These are phyloP conservation scores for Cokeromyces recurvatus DNA, from an alignment of 371 early-diverging fungal species.

Conservation along the genomic window DNA sequence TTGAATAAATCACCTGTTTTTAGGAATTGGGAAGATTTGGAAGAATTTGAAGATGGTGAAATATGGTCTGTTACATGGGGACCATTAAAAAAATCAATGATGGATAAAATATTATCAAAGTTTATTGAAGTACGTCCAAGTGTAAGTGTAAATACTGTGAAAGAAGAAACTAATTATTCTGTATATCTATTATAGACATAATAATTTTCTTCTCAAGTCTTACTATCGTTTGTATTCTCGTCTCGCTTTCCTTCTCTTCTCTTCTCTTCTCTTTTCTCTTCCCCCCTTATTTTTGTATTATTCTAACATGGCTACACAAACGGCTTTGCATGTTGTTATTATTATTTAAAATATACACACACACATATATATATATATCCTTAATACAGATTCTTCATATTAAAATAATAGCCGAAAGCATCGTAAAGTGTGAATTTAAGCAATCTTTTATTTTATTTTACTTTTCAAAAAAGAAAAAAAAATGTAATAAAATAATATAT, in stretches of 20 bases:
- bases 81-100: neutral
- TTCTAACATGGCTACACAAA: neutral
- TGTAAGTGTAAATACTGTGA: neutral
- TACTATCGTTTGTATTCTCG: too few relatives aligned
- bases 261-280: too few relatives aligned
- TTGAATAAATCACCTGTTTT: slow-evolving; percentile 29
- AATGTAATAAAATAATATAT: too few relatives aligned
- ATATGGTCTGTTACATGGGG: slow-evolving; percentile 26
- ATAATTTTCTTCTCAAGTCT: too few relatives aligned
- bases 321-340: slow-evolving; percentile 2
- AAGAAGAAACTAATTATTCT: too few relatives aligned
- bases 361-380: too few relatives aligned
- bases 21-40: slow-evolving; percentile 12
- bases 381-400: too few relatives aligned
- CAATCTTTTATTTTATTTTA: neutral
- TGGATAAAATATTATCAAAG: neutral
- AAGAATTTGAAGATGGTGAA: slow-evolving; percentile 29
- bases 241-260: too few relatives aligned
- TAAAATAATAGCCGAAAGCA: too few relatives aligned
- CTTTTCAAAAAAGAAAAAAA: neutral
- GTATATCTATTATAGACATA: too few relatives aligned
- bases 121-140: too few relatives aligned
- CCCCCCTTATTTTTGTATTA: too few relatives aligned
- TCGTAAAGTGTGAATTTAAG: neutral
- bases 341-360: neutral